phyloP scores from a whole-genome alignment of 768 basidiomycete genomes.

The Tricholoma matsutake region DNA sequence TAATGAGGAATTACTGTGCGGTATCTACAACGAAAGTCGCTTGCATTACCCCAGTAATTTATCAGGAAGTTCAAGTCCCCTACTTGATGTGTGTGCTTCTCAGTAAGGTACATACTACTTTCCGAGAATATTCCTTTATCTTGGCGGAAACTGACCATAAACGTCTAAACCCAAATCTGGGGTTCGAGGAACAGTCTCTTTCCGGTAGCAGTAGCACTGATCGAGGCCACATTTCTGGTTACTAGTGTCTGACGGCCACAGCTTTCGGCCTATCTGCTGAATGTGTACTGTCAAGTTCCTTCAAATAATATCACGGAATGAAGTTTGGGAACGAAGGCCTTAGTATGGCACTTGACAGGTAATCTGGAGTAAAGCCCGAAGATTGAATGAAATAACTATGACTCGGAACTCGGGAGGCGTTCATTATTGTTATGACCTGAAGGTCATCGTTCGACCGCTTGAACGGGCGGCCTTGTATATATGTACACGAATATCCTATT shows the following conservation, averaged over 20 bases:
- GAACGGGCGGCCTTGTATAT: not conserved
- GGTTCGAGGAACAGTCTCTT: conserved; percentile 10
- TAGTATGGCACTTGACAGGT: not conserved
- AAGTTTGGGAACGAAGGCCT: not conserved
- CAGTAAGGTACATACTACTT: not conserved
- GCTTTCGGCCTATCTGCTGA: not conserved
- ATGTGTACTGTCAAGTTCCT: not conserved
- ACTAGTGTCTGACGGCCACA: not conserved
- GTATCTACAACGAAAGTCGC: not conserved
- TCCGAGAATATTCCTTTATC: conserved; percentile 9
- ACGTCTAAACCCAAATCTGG: conserved; percentile 2
- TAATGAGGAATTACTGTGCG: not conserved
- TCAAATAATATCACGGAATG: not conserved
- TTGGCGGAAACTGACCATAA: conserved; percentile 13
- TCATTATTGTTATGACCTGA: not conserved
- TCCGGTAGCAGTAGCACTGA: not conserved
- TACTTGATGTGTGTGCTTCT: not conserved
- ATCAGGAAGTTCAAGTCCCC: not conserved
- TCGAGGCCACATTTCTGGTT: not conserved
- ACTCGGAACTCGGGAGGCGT: not conserved
- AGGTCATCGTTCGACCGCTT: not conserved
- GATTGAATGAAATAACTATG: not conserved
- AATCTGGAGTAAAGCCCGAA: not conserved
- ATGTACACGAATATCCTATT: not conserved
- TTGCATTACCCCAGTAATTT: not conserved